Evolutionary conservation across 1,139 yeast species (phyloP).

Genomic region (Saccharomyces hybrid): DNA sequence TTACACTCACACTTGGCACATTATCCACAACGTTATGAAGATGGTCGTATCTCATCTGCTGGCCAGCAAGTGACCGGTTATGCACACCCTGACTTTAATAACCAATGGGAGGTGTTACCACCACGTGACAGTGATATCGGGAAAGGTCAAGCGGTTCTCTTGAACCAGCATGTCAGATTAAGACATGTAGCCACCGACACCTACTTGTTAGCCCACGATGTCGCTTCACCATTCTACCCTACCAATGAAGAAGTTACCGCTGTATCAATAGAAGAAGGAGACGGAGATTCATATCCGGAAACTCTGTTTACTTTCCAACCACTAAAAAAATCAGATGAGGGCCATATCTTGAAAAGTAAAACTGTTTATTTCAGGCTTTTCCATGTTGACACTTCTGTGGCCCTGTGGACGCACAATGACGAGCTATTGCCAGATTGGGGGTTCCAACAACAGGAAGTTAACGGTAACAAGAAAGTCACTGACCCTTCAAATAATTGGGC

Average conservation of each 20-base stretch:
- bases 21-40: conserved; percentile 91
- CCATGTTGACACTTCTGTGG: conserved; percentile 83
- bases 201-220: conserved; percentile 82
- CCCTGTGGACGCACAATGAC: conserved; percentile 91
- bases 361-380: conserved; percentile 60
- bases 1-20: conserved; percentile 70
- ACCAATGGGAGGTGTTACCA: conserved; percentile 86
- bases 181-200: conserved; percentile 79
- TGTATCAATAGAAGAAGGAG: conserved; percentile 42
- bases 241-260: conserved; percentile 91
- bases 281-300: conserved; percentile 54
- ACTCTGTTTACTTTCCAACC: conserved; percentile 74
- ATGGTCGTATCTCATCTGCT: conserved; percentile 91
- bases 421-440: conserved; percentile 91
- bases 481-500: conserved; percentile 69
- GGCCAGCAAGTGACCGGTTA: conserved; percentile 92
- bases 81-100: conserved; percentile 51
- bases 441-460: conserved; percentile 82
- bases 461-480: conserved; percentile 78
- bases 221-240: conserved; percentile 88
- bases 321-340: conserved; percentile 43
- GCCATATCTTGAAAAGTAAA: conserved; percentile 57
- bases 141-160: conserved; percentile 42
- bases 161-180: conserved; percentile 67
- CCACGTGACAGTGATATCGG: conserved; percentile 38